Evolutionary conservation across 106 monocot genomes (phyloP).

Genomic region (Allium cepa): DNA sequence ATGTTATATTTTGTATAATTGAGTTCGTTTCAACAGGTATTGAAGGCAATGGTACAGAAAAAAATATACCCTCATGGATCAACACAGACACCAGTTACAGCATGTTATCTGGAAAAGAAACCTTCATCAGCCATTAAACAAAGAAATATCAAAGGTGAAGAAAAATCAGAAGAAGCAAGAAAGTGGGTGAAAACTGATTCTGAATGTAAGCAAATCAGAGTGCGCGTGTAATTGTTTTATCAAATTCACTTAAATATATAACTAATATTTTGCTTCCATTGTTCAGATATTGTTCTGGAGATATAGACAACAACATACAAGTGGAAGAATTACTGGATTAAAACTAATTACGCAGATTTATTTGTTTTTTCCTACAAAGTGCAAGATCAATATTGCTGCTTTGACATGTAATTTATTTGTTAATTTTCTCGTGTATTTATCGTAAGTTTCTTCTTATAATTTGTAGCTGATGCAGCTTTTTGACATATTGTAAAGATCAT

Average conservation of each 20-base stretch:
- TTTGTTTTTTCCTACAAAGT: too few relatives aligned
- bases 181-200: slow-evolving; percentile 91
- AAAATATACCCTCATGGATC: slow-evolving; percentile 47
- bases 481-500: too few relatives aligned
- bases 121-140: background rate
- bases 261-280: background rate
- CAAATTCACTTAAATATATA: background rate
- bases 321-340: too few relatives aligned
- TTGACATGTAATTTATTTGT: too few relatives aligned
- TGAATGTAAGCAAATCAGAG: slow-evolving; percentile 50
- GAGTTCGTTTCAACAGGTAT: slow-evolving; percentile 18
- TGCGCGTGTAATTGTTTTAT: background rate
- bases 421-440: too few relatives aligned
- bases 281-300: slow-evolving; percentile 25
- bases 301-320: slow-evolving; percentile 1
- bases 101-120: slow-evolving; percentile 22
- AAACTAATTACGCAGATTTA: too few relatives aligned
- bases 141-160: background rate
- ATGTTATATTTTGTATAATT: too few relatives aligned
- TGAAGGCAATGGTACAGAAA: slow-evolving; percentile 52
- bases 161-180: slow-evolving; percentile 24
- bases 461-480: too few relatives aligned
- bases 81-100: slow-evolving; percentile 5
- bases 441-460: too few relatives aligned
- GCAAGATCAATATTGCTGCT: too few relatives aligned